Evolutionary conservation across 2,329 filamentous ascomycete species (phyloP), one percentile per base, ranked within the genome.

Genomic region (Epichloe uncinata): DNA sequence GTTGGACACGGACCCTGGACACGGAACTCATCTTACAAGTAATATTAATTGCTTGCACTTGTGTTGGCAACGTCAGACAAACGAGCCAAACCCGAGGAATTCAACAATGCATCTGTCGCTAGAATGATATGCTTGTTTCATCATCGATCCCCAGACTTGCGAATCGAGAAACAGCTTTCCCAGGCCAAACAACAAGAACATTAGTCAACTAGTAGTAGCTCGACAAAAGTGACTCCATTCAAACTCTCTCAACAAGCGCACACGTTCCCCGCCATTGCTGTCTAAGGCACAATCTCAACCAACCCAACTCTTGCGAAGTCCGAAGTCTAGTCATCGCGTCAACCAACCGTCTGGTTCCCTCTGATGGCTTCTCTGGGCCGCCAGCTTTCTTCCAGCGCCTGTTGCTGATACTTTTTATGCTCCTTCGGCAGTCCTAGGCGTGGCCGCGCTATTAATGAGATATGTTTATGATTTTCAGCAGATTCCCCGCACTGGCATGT

Each of bases 381-480:
- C 18, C 8, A 20, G 15, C n/a, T 13, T 11, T 43, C 26, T 15
- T n/a, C 33, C 42, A 45, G 8, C 40, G 37, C 43, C 20, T 34
- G 34, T 34, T 30, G 22, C 22, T 22, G 16, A 20, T 30, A 12
- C 30, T 15, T 34, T 50, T 41, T 50, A 35, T 47, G 18, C 35
- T 35, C 33, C 43, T 41, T 50, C 12, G 40, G 48, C 50, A 47
- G 30, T 34, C 30, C 42, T 41, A 46, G 48, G 15, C 51, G 44
- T 52, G 52, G 40, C 49, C 44, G 45, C 49, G 58, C 57, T 57
- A 66, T 65, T 66, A 66, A 61, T 58, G 62, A 66, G 58, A 66
- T 63, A 65, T 48, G 60, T 60, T 58, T 64, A 64, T 58, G 61
- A 65, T 60, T 53, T 55, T 58, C 60, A 61, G 62, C 59, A 62